These are phyloP conservation scores for Prunus mume DNA, from an alignment of 306 rosid genomes.

Conservation along the genomic window DNA sequence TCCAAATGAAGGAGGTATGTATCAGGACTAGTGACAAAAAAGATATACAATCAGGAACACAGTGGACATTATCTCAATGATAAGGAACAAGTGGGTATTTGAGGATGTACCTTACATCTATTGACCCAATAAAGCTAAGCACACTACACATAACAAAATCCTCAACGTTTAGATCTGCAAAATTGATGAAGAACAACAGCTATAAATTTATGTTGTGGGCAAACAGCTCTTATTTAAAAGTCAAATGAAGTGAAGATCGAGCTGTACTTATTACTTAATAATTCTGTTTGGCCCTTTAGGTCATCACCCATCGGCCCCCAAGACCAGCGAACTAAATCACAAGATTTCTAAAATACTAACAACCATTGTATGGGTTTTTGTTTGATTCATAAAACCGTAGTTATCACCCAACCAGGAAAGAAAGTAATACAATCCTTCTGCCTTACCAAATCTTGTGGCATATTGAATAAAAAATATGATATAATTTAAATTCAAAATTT, in stretches of 20 bases:
- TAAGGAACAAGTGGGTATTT: constrained; percentile 27
- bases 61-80: constrained; percentile 21
- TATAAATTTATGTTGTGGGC: neutral
- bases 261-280: neutral
- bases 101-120: constrained; percentile 78
- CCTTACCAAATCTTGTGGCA: neutral
- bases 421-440: neutral
- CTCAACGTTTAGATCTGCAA: constrained; percentile 75
- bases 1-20: constrained; percentile 79
- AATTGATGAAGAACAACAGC: constrained; percentile 2
- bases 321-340: neutral
- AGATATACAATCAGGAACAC: constrained; percentile 37
- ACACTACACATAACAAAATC: constrained; percentile 66
- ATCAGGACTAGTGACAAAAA: constrained; percentile 40
- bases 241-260: neutral
- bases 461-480: neutral
- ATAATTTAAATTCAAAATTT: neutral
- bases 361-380: neutral
- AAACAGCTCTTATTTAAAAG: neutral
- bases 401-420: neutral
- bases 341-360: neutral
- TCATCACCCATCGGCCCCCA: neutral
- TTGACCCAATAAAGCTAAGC: constrained; percentile 72
- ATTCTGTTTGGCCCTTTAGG: neutral
- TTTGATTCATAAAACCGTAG: neutral